Evolutionary conservation across 495 filamentous ascomycete genomes (phyloP), one percentile per base, ranked within the genome.

Genomic region (Clavariopsis aquatica): DNA sequence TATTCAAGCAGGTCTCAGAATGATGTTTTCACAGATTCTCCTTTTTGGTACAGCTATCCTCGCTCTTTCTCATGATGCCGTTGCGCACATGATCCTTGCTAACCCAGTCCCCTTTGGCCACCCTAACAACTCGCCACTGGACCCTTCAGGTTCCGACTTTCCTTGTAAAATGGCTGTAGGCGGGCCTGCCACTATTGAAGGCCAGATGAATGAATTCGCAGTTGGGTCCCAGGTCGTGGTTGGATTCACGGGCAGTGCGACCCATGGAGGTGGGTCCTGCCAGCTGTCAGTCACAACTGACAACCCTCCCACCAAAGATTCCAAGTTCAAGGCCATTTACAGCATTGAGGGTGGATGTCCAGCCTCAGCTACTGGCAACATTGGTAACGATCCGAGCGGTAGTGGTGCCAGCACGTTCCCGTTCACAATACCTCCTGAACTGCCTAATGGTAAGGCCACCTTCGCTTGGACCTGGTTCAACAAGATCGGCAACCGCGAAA

Each of bases 231-330:
- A 82, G 85, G 65, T 64, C 69, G 0, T 72, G 90, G 7, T 69
- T 70, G n/a, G n/a, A n/a, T 86, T 90, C 70, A 77, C 73, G 0
- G 72, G 74, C 9, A 71, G 72, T 8, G 92, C 92, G 0, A 83
- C 84, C 9, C 91, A 96, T 73, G 87, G 88, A 28, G 93, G 93
- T 46, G 93, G 93, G 3, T 92, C 89, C 2, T 96, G 92, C 74
- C 93, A 97, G 72, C 72, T 97, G 26, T 82, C 87, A 0, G 80
- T 96, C 68, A 89, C 91, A 7, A 88, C 88, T 65, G 91, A 95
- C 70, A 73, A 76, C 12, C 66, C 78, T 1, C 87, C 87, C 2
- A 85, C 74, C 54, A 78, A 76, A 51, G 78, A 80, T 58, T 83
- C 85, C 66, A 80, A 75, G 0, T 96, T 84, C 78, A 86, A 91